Base-by-base conservation (phyloP, 208 protist species). In the Trypanosomatidae sp. region DNA sequence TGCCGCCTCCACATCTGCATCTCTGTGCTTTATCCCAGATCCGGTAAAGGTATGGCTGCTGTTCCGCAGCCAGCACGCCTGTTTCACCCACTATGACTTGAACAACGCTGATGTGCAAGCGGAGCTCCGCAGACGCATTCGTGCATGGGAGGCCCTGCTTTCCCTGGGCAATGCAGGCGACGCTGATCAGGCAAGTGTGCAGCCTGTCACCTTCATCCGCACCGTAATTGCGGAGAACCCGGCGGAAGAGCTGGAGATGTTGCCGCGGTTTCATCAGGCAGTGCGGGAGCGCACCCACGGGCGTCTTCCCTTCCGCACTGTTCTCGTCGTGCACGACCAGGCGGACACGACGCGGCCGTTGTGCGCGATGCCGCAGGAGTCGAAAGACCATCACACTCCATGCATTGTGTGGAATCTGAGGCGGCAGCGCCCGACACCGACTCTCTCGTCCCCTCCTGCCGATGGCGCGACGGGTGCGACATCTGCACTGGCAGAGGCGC, bases 51-150 rank as follows among this genome's bases (percentile, higher is more conserved):
- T 91, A 6, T 94, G 87, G 85, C 70, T 95, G 19, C 77, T 94
- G 19, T 97, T 97, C 56, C 88, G 92, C 41, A 77, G 83, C 56
- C 81, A 85, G 52, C 90, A 97, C 81, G 86, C 86, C 12, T 95
- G 90, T 70, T 93, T 97, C 53, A 91, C 89, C 3, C 92, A 97
- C 64, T 88, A 87, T 52, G 85, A 97, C 60, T 55, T 97, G n/a
- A 94, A 93, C 74, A 60, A 75, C 33, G 69, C 84, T 0, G 66
- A 82, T 1, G 77, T 94, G 28, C 66, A 88, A 25, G 49, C 52
- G 19, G 85, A 83, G 72, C 79, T 96, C 55, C 73, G 83, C 28
- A 69, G 74, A 15, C 87, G 91, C 17, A 88, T 92, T 22, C 44
- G 49, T 17, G 74, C 77, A 17, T 96, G 89, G 89, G 85, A 92